Base-by-base conservation (phyloP, 805 yeast genomes). In the Metschnikowia lunata region DNA sequence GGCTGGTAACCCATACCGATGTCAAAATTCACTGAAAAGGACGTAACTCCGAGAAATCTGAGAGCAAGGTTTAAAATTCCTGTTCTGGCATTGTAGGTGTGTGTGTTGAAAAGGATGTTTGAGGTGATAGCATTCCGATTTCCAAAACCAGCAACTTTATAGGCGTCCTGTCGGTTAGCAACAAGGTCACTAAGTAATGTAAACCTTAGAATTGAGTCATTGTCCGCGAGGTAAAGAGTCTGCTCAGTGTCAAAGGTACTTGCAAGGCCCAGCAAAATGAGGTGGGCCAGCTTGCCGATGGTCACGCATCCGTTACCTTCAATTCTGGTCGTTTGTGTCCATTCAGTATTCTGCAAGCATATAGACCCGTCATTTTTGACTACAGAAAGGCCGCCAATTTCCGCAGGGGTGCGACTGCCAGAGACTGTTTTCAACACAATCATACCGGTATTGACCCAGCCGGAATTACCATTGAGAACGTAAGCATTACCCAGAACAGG, bases 321-420 rank as follows among this genome's bases (percentile, higher is more conserved):
- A 31, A 63, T 51, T 28, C 23, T 39, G 15, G 60, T 51, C 11
- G 57, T 46, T 49, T 59, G 64, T 8, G 47, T 40, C 43, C 56
- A 63, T n/a, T 40, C 49, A 36, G 49, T 47, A 37, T 59, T 56
- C 28, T 48, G 45, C 43, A 63, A 52, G 50, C 67, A 63, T 41
- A 63, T 61, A 18, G 55, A 51, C 43, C 67, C 67, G 29, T 50
- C 40, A 39, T 63, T 63, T 30, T 46, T 51, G 30, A 62, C 55
- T 14, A 48, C 34, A 7, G 32, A n/a, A 11, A 27, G n/a, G 12
- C 33, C 32, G 6, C 38, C 30, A 34, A 39, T 28, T 8, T 8
- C 26, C 11, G 13, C 36, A 15, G 33, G 5, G 2, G 28, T 32
- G 7, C 37, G 15, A 1, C 26, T 13, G 8, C 43, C 43, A 10